Evolutionary conservation across 176 grass and related monocot species (phyloP).

Genomic region (Rhynchospora pubera): DNA sequence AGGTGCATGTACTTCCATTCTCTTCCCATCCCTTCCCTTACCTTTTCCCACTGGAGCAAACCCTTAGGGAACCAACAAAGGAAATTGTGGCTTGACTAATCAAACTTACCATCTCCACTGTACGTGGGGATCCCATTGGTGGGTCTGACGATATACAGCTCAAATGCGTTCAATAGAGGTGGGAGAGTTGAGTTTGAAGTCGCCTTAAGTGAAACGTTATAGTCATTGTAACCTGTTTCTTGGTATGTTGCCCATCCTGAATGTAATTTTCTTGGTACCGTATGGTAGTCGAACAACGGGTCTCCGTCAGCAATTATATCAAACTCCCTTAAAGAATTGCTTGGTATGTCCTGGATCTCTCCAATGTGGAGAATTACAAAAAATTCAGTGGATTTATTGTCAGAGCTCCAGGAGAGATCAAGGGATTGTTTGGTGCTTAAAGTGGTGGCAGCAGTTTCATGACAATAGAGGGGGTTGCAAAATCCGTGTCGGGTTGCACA

Average conservation of each 20-base stretch:
- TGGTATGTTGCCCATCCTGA: not conserved
- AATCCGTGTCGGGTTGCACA: not conserved
- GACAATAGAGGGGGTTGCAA: not conserved
- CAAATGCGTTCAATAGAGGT: constrained; percentile 32
- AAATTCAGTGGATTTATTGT: not conserved
- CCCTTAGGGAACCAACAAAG: no score
- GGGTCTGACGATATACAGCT: constrained; percentile 10
- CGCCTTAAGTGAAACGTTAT: constrained; percentile 17
- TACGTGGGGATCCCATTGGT: not conserved
- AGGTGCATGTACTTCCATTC: no score
- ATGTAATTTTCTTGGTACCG: not conserved
- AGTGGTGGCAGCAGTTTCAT: constrained; percentile 22
- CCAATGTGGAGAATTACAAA: not conserved
- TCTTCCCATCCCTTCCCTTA: no score
- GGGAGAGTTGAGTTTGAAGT: constrained; percentile 30
- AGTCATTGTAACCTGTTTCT: not conserved
- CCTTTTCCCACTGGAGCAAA: not conserved
- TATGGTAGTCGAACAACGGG: no score
- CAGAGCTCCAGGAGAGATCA: not conserved
- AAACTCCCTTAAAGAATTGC: not conserved
- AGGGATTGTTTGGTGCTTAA: not conserved
- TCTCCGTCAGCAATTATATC: not conserved
- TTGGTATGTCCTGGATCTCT: not conserved
- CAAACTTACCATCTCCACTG: constrained; percentile 29
- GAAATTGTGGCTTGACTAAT: not conserved